Conservation (phyloP, 2,329 filamentous ascomycete genomes). For the Trichoderma guizhouense region DNA sequence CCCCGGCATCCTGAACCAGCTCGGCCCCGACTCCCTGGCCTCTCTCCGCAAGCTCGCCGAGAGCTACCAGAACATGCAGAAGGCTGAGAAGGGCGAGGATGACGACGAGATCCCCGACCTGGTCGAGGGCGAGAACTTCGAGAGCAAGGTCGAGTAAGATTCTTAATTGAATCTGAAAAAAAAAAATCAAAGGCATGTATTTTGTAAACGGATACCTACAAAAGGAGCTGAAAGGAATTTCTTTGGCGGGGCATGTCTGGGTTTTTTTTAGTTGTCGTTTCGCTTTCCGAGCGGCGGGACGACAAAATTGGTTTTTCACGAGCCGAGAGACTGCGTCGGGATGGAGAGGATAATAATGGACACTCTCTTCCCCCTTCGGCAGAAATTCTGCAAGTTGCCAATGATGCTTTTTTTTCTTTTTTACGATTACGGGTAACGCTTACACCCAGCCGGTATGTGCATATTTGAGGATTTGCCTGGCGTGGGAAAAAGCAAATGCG, state of each 20-base stretch:
- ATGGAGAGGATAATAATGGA: constrained; percentile 11
- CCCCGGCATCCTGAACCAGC: constrained; percentile 98
- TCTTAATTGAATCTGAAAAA: background rate
- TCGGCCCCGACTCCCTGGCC: constrained; percentile 95
- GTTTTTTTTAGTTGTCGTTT: background rate
- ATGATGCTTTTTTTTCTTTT: constrained; percentile 17
- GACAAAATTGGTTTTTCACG: constrained; percentile 9
- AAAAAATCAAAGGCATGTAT: background rate
- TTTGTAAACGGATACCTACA: constrained; percentile 15
- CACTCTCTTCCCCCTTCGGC: constrained; percentile 23
- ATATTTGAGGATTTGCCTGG: constrained; percentile 26
- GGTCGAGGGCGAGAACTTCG: constrained; percentile 96
- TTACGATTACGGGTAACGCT: constrained; percentile 19
- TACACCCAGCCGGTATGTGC: constrained; percentile 10
- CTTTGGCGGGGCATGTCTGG: constrained; percentile 8
- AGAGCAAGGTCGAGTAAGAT: constrained; percentile 86
- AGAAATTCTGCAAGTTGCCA: constrained; percentile 27
- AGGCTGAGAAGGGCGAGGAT: constrained; percentile 79
- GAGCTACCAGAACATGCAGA: constrained; percentile 99
- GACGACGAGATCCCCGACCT: constrained; percentile 97
- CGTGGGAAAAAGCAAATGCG: constrained; percentile 23
- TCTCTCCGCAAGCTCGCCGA: constrained; percentile 97
- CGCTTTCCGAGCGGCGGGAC: constrained; percentile 7
- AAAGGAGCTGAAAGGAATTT: background rate
- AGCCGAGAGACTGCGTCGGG: constrained; percentile 15